A percentile compares a stretch with the other conserved stretches of the same genome.
Conservation (phyloP, 2,329 filamentous ascomycete genomes). For the Fusarium avenaceum region DNA sequence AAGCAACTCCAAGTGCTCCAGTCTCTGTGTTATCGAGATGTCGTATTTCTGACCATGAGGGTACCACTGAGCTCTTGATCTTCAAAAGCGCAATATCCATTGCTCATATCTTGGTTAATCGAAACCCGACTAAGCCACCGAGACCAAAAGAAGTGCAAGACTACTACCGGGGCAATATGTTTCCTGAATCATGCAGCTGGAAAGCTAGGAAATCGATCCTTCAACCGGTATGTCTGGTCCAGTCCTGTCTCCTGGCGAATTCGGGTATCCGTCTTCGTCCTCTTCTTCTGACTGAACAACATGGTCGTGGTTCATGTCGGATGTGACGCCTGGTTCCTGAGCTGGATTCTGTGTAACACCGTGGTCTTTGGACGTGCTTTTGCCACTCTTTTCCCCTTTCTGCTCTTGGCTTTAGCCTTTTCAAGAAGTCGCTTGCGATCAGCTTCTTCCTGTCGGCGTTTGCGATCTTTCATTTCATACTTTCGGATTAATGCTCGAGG, state of each 20-base stretch:
- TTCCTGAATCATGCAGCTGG: background rate
- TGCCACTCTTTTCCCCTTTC: constrained; percentile 87
- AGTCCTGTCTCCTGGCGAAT: constrained; percentile 38
- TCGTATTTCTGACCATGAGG: no score
- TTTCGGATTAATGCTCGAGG: constrained; percentile 87
- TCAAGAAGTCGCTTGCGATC: constrained; percentile 87
- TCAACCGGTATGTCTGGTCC: constrained; percentile 30
- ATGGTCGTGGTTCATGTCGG: constrained; percentile 51
- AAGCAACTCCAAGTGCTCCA: background rate
- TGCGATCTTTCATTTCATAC: constrained; percentile 95
- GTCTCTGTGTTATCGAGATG: no score
- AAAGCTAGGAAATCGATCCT: constrained; percentile 30
- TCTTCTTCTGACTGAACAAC: constrained; percentile 59
- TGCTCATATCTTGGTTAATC: background rate
- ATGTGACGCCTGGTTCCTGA: constrained; percentile 40
- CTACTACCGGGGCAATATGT: background rate
- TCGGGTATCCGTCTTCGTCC: constrained; percentile 50
- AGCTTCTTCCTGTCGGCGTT: constrained; percentile 84
- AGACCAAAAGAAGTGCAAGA: background rate
- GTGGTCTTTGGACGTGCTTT: constrained; percentile 57
- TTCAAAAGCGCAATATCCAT: background rate
- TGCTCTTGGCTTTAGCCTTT: constrained; percentile 93
- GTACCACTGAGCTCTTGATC: background rate
- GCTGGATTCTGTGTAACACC: constrained; percentile 41
- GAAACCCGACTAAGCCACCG: background rate